Conservation (phyloP, 139 green algal species). For the Chlamydomonas sphaeroides region DNA sequence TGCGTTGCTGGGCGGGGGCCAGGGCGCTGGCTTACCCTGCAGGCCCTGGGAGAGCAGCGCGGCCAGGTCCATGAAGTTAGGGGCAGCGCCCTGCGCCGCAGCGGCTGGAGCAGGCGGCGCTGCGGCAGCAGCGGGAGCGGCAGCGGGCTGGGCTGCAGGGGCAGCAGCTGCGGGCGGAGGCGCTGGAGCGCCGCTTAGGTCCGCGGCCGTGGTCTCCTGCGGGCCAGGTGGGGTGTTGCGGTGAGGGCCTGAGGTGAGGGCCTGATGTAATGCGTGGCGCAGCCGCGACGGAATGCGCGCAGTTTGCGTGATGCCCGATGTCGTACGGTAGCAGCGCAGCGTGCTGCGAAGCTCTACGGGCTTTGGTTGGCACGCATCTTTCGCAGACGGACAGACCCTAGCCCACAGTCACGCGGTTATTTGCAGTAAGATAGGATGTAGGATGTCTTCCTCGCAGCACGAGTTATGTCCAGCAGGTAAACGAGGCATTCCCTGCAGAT, state of each 20-base stretch:
- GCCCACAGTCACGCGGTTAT: too few relatives aligned
- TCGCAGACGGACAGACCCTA: too few relatives aligned
- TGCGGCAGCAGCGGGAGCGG: background rate
- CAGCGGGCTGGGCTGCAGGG: background rate
- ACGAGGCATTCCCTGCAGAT: background rate
- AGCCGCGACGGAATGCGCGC: too few relatives aligned
- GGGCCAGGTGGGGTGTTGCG: too few relatives aligned
- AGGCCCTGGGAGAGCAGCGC: conserved; percentile 13
- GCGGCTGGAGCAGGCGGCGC: background rate
- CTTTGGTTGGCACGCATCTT: too few relatives aligned
- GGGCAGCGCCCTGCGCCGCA: background rate
- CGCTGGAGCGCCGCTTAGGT: background rate
- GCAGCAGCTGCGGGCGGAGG: background rate
- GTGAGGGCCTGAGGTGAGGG: background rate
- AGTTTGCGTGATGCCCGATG: too few relatives aligned
- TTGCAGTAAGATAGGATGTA: background rate
- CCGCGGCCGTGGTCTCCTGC: conserved; percentile 6
- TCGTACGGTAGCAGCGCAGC: background rate
- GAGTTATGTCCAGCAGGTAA: background rate
- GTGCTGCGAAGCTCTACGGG: background rate
- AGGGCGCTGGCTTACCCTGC: background rate
- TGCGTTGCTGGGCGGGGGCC: too few relatives aligned
- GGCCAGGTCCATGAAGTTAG: background rate
- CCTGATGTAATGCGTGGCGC: background rate
- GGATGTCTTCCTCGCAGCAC: background rate